Conservation (phyloP, 306 rosid species). For the Elaeagnus macrophylla region DNA sequence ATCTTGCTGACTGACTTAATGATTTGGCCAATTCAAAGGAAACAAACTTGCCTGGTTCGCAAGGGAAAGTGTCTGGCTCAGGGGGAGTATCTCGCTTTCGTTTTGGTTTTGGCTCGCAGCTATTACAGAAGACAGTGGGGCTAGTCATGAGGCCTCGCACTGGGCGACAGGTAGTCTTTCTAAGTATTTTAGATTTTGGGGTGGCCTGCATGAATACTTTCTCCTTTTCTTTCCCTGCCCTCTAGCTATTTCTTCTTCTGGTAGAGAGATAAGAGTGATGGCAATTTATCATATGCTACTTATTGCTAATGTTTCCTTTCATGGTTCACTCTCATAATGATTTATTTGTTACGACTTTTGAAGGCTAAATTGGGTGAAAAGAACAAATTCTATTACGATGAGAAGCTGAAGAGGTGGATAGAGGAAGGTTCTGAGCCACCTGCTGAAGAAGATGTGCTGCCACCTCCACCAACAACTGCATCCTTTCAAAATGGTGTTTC, state of each 20-base stretch:
- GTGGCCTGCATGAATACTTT: neutral
- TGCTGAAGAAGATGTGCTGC: constrained; percentile 60
- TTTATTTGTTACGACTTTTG: constrained; percentile 20
- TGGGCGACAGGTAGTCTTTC: constrained; percentile 52
- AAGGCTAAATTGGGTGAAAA: constrained; percentile 87
- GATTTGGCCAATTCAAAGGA: constrained; percentile 38
- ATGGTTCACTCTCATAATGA: constrained; percentile 16
- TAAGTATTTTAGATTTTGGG: constrained; percentile 3
- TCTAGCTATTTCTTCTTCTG: too few species aligned
- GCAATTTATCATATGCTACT: neutral
- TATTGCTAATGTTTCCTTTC: constrained; percentile 11
- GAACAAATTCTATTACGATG: constrained; percentile 85
- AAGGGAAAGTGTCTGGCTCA: constrained; percentile 45
- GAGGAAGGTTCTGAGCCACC: constrained; percentile 78
- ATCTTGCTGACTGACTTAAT: constrained; percentile 13
- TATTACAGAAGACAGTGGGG: constrained; percentile 71
- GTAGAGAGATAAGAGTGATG: too few species aligned
- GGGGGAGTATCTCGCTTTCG: constrained; percentile 64
- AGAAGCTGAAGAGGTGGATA: constrained; percentile 86
- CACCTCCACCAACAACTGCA: constrained; percentile 68
- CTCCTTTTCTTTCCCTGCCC: too few species aligned
- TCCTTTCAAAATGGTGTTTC: constrained; percentile 60
- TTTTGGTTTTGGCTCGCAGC: constrained; percentile 71
- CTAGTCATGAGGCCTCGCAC: constrained; percentile 66
- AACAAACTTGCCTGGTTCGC: constrained; percentile 36